Percentiles rank a stretch among this genome's conserved stretches.
Evolutionary conservation across 1,139 yeast genomes (phyloP).

Genomic region (Pichia kudriavzevii): DNA sequence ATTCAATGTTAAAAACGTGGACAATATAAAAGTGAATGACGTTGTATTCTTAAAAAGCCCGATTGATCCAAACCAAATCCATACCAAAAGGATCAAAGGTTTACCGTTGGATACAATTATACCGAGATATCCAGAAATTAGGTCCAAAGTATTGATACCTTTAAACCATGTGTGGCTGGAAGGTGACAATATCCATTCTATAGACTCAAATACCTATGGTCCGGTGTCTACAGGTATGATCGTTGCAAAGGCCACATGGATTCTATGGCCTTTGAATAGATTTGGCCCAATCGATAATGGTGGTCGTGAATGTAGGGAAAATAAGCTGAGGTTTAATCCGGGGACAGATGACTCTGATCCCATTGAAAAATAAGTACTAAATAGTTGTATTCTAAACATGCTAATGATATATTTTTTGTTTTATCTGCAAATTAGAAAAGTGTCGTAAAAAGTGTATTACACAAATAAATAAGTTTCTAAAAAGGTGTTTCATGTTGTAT

Average conservation of each 20-base stretch:
- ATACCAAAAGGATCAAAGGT: constrained; percentile 77
- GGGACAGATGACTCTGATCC: too few species aligned
- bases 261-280: constrained; percentile 55
- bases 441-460: too few species aligned
- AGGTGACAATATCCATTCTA: constrained; percentile 79
- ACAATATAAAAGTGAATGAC: constrained; percentile 52
- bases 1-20: constrained; percentile 43
- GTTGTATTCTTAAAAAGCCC: constrained; percentile 77
- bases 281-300: constrained; percentile 35
- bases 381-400: too few species aligned
- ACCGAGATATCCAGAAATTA: constrained; percentile 62
- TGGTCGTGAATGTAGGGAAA: constrained; percentile 32
- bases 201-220: constrained; percentile 81
- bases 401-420: too few species aligned
- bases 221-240: constrained; percentile 76
- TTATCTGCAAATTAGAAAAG: too few species aligned
- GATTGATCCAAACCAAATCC: constrained; percentile 58
- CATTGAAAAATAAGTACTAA: too few species aligned
- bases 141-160: constrained; percentile 54
- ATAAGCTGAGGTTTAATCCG: neutral
- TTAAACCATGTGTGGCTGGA: constrained; percentile 88
- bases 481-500: too few species aligned
- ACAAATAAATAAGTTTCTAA: too few species aligned
- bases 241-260: constrained; percentile 58
- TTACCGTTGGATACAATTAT: constrained; percentile 36